These are phyloP conservation scores for Cercospora citrullina DNA, from an alignment of 2,329 filamentous ascomycete genomes.

Conservation along the genomic window DNA sequence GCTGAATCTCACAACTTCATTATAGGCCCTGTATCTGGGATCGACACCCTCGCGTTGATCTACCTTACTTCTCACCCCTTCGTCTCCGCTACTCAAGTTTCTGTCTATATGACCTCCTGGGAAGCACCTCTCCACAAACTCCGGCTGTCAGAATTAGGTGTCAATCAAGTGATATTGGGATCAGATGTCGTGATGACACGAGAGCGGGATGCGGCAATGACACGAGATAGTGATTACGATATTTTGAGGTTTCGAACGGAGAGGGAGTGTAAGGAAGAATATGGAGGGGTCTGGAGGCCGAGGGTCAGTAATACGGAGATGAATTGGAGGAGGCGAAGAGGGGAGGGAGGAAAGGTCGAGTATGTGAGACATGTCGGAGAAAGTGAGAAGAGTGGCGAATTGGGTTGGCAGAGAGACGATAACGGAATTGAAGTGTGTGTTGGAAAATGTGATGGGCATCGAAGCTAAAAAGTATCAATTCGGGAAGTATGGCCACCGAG, in stretches of 20 bases:
- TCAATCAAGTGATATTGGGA: neutral
- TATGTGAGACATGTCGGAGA: conserved; percentile 13
- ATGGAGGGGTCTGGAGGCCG: conserved; percentile 17
- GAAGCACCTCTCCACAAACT: neutral
- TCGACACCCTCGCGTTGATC: conserved; percentile 19
- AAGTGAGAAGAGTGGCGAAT: neutral
- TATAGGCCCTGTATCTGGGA: conserved; percentile 17
- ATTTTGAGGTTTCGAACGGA: conserved; percentile 19
- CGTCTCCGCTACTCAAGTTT: conserved; percentile 2
- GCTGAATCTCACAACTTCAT: conserved; percentile 10
- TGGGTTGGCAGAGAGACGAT: neutral
- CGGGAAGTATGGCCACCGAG: neutral
- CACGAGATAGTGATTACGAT: conserved; percentile 19
- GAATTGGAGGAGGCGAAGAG: conserved; percentile 17
- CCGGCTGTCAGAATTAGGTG: neutral
- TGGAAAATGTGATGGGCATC: conserved; percentile 10
- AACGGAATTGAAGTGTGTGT: conserved; percentile 7
- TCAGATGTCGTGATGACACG: conserved; percentile 4
- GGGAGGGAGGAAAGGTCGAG: neutral
- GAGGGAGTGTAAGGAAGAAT: conserved; percentile 11
- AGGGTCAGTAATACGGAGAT: conserved; percentile 22
- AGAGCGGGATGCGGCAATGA: conserved; percentile 20
- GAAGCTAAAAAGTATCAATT: neutral
- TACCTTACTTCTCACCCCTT: conserved; percentile 7
- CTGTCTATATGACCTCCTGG: conserved; percentile 14